A percentile compares a stretch with the other conserved stretches of the same genome.
These are phyloP conservation scores for Populus hybrid DNA, from an alignment of 441 rosid genomes.

Conservation along the genomic window DNA sequence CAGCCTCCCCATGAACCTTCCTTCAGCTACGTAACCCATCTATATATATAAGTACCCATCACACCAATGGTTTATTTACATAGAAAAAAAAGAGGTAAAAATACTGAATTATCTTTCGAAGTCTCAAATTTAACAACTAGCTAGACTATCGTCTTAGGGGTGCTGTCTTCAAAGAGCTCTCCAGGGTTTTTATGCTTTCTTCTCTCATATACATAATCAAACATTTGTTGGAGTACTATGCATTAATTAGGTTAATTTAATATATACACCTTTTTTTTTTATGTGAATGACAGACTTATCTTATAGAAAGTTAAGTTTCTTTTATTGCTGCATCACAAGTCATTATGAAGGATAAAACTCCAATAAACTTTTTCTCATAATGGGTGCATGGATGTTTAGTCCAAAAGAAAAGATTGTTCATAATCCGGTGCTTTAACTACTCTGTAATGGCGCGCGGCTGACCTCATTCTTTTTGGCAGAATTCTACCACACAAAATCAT, in stretches of 20 bases:
- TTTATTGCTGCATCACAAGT: constrained; percentile 3
- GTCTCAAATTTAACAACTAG: too few species aligned
- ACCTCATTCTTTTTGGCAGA: constrained; percentile 41
- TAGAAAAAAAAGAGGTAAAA: too few species aligned
- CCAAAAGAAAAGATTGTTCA: constrained; percentile 38
- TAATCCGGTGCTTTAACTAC: constrained; percentile 22
- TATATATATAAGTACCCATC: too few species aligned
- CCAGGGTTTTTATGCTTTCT: too few species aligned
- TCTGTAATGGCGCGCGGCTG: constrained; percentile 31
- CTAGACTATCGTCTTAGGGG: too few species aligned
- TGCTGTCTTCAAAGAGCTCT: too few species aligned
- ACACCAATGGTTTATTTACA: too few species aligned
- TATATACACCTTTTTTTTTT: not conserved
- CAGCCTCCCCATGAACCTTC: too few species aligned
- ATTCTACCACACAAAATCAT: constrained; percentile 11
- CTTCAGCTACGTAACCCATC: too few species aligned
- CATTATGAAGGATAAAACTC: not conserved
- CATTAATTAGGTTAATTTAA: not conserved
- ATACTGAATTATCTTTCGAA: too few species aligned
- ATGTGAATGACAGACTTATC: not conserved
- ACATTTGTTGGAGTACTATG: too few species aligned
- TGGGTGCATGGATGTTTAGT: constrained; percentile 33
- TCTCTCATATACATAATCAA: too few species aligned
- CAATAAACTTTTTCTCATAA: constrained; percentile 10
- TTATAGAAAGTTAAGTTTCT: constrained; percentile 23